Conservation (phyloP, 208 protist species). For the Porcisia deanei region DNA sequence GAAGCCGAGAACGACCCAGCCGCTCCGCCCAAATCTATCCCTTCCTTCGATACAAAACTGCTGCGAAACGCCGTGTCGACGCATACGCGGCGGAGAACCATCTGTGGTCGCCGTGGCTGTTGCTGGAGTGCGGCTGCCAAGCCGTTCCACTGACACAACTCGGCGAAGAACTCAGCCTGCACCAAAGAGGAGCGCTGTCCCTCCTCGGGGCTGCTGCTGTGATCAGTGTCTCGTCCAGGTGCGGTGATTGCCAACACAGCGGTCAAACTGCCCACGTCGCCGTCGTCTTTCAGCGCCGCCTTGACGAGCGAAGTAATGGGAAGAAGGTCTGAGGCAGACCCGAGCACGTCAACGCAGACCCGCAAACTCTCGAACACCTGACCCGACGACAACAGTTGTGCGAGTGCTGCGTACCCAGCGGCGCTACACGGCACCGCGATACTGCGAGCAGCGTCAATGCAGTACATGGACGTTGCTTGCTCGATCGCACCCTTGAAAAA, state of each 20-base stretch:
- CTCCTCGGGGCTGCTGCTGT: neutral
- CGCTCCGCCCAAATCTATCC: too few species aligned
- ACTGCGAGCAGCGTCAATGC: slow-evolving; percentile 1
- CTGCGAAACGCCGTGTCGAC: neutral
- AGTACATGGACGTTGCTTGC: neutral
- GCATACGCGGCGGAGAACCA: slow-evolving; percentile 19
- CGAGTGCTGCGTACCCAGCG: slow-evolving; percentile 3
- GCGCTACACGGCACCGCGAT: slow-evolving; percentile 11
- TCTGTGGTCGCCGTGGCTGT: slow-evolving; percentile 48
- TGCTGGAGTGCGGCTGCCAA: slow-evolving; percentile 42
- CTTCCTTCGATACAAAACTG: neutral
- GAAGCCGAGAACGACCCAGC: neutral
- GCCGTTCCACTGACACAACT: slow-evolving; percentile 45
- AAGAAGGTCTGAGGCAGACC: neutral
- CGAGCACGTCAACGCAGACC: slow-evolving; percentile 4
- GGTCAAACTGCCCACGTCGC: slow-evolving; percentile 15
- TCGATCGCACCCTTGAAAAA: neutral
- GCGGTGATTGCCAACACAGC: slow-evolving; percentile 20
- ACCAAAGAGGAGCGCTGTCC: neutral
- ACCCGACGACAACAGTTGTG: slow-evolving; percentile 1
- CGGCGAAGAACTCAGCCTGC: slow-evolving; percentile 31
- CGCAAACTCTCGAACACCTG: slow-evolving; percentile 12
- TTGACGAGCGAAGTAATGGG: neutral
- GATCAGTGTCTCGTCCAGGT: neutral
- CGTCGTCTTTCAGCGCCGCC: neutral